A percentile compares a stretch with the other conserved stretches of the same genome.
phyloP scores from a whole-genome alignment of 495 filamentous ascomycete genomes.

The Talaromyces liani region DNA sequence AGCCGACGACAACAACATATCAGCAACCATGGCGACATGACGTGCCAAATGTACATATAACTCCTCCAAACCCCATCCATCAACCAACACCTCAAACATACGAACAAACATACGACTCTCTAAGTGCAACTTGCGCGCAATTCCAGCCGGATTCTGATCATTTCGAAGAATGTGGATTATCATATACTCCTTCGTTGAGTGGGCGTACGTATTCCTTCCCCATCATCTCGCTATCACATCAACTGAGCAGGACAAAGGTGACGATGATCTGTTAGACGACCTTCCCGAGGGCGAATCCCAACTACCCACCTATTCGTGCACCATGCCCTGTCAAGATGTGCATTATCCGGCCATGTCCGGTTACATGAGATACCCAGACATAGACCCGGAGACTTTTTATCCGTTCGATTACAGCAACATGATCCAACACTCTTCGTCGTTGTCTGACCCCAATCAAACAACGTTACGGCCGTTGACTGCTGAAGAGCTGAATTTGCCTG shows the following conservation, averaged over 20 bases:
- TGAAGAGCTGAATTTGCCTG: not conserved
- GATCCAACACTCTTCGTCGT: not conserved
- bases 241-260: not conserved
- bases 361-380: not conserved
- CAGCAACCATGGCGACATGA: constrained; percentile 1
- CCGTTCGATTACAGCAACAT: not conserved
- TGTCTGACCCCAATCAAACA: not conserved
- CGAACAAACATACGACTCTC: not conserved
- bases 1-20: not conserved
- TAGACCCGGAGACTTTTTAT: not conserved
- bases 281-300: not conserved
- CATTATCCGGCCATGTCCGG: not conserved
- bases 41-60: not conserved
- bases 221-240: not conserved
- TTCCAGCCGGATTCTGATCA: not conserved
- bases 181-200: not conserved
- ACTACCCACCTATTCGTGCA: not conserved
- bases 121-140: not conserved
- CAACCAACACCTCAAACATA: not conserved
- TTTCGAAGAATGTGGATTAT: not conserved
- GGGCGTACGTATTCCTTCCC: not conserved
- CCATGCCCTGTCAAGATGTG: not conserved
- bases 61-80: not conserved
- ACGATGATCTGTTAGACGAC: not conserved
- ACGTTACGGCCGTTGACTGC: not conserved